Conservation (phyloP, 306 rosid genomes). For the Amphicarpaea edgeworthii region DNA sequence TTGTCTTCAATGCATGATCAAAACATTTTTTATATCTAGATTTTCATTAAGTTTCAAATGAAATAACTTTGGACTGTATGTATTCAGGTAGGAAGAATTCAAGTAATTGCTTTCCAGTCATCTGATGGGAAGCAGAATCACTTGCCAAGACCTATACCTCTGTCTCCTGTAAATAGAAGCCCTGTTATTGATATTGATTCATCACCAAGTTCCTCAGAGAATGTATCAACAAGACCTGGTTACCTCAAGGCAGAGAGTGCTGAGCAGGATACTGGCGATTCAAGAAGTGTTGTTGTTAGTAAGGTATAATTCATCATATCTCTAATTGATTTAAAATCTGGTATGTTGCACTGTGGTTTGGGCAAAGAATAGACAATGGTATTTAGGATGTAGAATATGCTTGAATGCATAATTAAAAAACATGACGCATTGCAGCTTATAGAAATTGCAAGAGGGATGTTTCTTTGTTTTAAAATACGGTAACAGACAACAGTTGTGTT, state of each 20-base stretch:
- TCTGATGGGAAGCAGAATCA: conserved; percentile 87
- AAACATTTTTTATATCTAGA: conserved; percentile 26
- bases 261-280: conserved; percentile 84
- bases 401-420: background rate
- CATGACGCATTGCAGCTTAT: conserved; percentile 32
- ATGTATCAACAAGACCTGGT: conserved; percentile 53
- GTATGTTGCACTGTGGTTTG: conserved; percentile 19
- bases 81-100: conserved; percentile 91
- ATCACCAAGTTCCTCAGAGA: conserved; percentile 86
- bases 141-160: conserved; percentile 61
- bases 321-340: conserved; percentile 32
- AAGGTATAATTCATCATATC: conserved; percentile 60
- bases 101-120: conserved; percentile 98
- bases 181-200: conserved; percentile 88
- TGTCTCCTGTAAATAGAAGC: conserved; percentile 73
- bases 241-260: conserved; percentile 62
- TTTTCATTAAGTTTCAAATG: conserved; percentile 31
- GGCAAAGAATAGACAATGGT: conserved; percentile 22
- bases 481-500: background rate
- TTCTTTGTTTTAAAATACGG: conserved; percentile 26
- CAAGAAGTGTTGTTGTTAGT: conserved; percentile 59
- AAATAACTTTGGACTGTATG: conserved; percentile 34
- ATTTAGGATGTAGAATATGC: conserved; percentile 35
- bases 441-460: background rate
- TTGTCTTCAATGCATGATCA: conserved; percentile 40